Base-by-base conservation (phyloP, 352 stramenopile species). In the Phytophthora colocasiae region DNA sequence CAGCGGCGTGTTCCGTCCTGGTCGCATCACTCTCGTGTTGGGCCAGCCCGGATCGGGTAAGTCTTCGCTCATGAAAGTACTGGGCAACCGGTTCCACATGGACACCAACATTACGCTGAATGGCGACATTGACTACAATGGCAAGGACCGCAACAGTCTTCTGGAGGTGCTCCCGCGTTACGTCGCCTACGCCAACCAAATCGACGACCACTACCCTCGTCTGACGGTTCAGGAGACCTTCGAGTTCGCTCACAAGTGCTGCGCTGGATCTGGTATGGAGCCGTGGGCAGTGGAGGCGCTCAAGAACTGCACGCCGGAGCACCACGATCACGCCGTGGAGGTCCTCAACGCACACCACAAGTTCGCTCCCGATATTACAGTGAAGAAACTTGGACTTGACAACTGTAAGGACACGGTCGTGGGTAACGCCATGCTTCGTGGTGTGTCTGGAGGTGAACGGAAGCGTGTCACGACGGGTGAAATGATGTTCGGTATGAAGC, bases 371-470 rank as follows among this genome's bases (percentile, higher is more conserved):
- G 59, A 73, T n/a, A 0, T 69, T 10, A 86, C 77, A 1, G 66
- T 82, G 22, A 82, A 85, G 69, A 75, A 78, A 31, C 69, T 91
- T 2, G 81, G 82, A 1, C 71, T 95, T 11, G 76, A 87, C 38
- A 71, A 67, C 22, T 73, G 66, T 36, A 83, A 84, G 63, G 45
- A 89, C 44, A 83, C 77, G 8, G 73, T 87, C n/a, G 82, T 93
- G 2, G 86, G 84, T 4, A 61, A 91, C 44, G 77, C 65, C 1
- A 76, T 80, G 34, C 50, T 80, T 4, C 76, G 80, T n/a, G 84
- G 84, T 38, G 77, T 93, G 2, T 85, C 79, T 5, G 81, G 82
- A 9, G 80, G 85, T 3, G 83, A 95, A n/a, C 59, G 66, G 8
- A 74, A 74, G 48, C 66, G 66, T 40, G 66, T 62, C 11, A 65